These are phyloP conservation scores for Voacanga thouarsii DNA, from an alignment of 257 asterid genomes.

Conservation along the genomic window DNA sequence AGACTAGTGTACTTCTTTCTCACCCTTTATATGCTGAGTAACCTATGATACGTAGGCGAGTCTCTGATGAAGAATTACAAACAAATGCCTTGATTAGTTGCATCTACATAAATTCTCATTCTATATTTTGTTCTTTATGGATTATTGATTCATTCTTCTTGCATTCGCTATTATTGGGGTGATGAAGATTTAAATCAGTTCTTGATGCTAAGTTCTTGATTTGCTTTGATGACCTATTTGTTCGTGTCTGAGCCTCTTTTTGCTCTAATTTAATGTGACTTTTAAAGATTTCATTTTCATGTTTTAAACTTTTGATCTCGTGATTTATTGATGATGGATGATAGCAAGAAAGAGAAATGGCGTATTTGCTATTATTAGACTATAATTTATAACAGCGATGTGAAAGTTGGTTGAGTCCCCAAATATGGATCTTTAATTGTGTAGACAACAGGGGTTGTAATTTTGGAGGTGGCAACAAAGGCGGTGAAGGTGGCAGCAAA, in stretches of 20 bases:
- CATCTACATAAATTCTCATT: neutral
- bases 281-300: neutral
- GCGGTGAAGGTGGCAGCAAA: too few species aligned
- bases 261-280: neutral
- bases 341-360: neutral
- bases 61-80: neutral
- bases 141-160: neutral
- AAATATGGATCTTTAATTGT: too few species aligned
- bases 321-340: neutral
- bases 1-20: neutral
- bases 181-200: constrained; percentile 52
- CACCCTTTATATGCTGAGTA: too few species aligned
- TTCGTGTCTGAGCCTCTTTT: constrained; percentile 80
- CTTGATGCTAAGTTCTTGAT: constrained; percentile 58
- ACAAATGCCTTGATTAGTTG: too few species aligned
- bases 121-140: neutral
- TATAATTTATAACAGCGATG: too few species aligned
- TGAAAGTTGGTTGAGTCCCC: too few species aligned
- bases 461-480: too few species aligned
- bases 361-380: constrained; percentile 44
- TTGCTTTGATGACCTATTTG: constrained; percentile 55
- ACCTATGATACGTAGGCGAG: too few species aligned
- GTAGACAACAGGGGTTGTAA: too few species aligned
- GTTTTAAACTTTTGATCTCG: too few species aligned
- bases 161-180: constrained; percentile 14